phyloP scores from a whole-genome alignment of 139 green algal species.

The Desmodesmus armatus region DNA sequence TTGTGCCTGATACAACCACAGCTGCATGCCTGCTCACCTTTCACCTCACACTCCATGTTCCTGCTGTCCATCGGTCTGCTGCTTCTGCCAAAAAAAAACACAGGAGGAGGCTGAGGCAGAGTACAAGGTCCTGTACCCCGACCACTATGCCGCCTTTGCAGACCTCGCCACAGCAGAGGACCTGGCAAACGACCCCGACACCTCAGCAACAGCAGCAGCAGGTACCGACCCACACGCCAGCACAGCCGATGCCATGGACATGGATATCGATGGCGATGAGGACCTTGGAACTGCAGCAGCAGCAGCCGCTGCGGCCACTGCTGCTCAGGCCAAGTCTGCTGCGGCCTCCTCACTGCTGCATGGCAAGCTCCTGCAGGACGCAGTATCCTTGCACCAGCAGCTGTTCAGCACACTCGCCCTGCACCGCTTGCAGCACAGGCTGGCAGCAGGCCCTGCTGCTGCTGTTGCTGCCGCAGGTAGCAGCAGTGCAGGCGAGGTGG shows the following conservation, averaged over 20 bases:
- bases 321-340: constrained; percentile 57
- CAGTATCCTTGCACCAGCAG: constrained; percentile 69
- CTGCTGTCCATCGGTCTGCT: no score
- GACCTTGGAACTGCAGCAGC: not conserved
- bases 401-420: constrained; percentile 51
- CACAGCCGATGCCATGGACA: not conserved
- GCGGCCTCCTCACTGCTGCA: constrained; percentile 69
- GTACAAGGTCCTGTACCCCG: constrained; percentile 75
- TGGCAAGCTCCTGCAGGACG: constrained; percentile 71
- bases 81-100: no score
- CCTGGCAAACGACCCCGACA: constrained; percentile 33
- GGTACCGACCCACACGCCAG: not conserved
- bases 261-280: not conserved
- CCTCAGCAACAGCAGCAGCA: constrained; percentile 22
- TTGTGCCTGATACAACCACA: no score
- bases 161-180: constrained; percentile 73
- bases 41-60: no score
- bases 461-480: not conserved
- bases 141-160: constrained; percentile 76
- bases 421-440: constrained; percentile 7
- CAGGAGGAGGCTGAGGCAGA: constrained; percentile 80
- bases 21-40: no score
- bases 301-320: constrained; percentile 40
- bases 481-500: no score
- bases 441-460: constrained; percentile 7